phyloP scores from a whole-genome alignment of 1,139 yeast species.

The Trichomonascaceae sp. region DNA sequence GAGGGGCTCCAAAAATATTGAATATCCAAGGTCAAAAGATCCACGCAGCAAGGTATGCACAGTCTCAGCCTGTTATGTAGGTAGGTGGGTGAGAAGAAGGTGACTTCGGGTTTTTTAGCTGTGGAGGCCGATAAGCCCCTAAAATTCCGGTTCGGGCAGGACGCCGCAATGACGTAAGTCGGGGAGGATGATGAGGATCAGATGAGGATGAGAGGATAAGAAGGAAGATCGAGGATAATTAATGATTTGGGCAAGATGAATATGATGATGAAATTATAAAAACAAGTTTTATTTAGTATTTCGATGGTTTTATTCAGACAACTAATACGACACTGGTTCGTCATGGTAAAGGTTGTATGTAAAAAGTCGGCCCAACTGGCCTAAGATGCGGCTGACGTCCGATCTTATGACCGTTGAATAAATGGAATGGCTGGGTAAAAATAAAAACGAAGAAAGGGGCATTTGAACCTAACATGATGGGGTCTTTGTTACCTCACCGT shows the following conservation, averaged over 20 bases:
- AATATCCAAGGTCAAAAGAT: neutral
- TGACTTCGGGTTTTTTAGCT: neutral
- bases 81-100: neutral
- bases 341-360: neutral
- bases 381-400: neutral
- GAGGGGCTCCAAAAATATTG: neutral
- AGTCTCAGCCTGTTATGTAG: neutral
- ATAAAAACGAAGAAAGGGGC: neutral
- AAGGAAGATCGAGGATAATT: neutral
- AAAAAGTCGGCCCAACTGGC: neutral
- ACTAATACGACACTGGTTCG: neutral
- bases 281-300: neutral
- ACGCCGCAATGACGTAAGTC: neutral
- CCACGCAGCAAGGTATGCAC: neutral
- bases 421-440: neutral
- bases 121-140: neutral
- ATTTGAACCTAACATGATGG: neutral
- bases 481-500: no score
- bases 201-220: neutral
- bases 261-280: no score
- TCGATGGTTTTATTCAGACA: neutral
- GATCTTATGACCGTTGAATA: neutral
- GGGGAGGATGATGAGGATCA: neutral
- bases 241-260: neutral
- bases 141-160: neutral